A percentile compares a stretch with the other conserved stretches of the same genome.
These are phyloP conservation scores for Ophiostoma quercus DNA, from an alignment of 2,329 filamentous ascomycete genomes.

Conservation along the genomic window DNA sequence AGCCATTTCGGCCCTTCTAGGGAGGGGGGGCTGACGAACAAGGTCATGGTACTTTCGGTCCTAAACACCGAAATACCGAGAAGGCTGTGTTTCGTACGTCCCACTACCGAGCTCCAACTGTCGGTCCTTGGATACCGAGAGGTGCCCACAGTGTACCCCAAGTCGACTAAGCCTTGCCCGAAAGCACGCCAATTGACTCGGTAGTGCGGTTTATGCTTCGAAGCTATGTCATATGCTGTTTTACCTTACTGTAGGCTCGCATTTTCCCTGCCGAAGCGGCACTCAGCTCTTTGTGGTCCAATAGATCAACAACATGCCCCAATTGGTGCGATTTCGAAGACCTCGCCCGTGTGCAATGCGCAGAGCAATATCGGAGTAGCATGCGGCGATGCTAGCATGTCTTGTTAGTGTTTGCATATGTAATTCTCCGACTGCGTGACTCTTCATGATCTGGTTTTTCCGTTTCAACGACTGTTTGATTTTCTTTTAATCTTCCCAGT, in stretches of 20 bases:
- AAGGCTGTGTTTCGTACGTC: background rate
- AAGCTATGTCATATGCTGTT: background rate
- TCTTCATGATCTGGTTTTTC: conserved; percentile 11
- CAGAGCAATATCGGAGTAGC: background rate
- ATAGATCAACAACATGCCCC: conserved; percentile 15
- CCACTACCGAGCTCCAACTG: background rate
- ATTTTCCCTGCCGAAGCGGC: background rate
- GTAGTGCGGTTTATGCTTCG: background rate
- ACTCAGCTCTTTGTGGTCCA: background rate
- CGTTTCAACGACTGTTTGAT: background rate
- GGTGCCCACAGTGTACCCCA: background rate
- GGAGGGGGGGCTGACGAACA: background rate
- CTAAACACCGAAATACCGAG: background rate
- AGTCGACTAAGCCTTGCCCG: background rate
- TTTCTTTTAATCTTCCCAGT: background rate
- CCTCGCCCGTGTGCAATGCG: background rate
- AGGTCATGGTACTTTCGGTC: background rate
- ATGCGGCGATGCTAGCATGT: conserved; percentile 3
- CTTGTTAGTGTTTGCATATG: background rate
- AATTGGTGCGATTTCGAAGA: conserved; percentile 15
- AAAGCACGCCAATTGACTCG: background rate
- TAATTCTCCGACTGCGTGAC: conserved; percentile 9
- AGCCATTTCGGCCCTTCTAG: conserved; percentile 7
- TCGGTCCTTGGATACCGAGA: background rate
- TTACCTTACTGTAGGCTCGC: background rate